These are phyloP conservation scores for Candida oleophila DNA, from an alignment of 805 yeast genomes.

Conservation along the genomic window DNA sequence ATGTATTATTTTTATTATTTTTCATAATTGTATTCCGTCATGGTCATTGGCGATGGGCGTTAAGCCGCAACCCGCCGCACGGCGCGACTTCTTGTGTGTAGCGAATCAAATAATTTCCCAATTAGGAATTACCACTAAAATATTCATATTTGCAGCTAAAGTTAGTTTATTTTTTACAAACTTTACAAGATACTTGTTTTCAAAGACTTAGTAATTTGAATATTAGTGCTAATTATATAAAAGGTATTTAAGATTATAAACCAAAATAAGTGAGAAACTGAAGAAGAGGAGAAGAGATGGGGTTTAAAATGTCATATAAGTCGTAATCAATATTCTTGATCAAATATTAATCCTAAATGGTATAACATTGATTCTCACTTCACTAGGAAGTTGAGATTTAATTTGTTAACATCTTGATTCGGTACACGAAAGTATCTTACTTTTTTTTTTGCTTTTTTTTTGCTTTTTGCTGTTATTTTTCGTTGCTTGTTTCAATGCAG, in stretches of 20 bases:
- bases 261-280: neutral
- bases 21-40: too few relatives aligned
- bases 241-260: constrained; percentile 1
- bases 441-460: too few relatives aligned
- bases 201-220: neutral
- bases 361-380: neutral
- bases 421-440: neutral
- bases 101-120: neutral
- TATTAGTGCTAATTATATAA: constrained; percentile 1
- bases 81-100: too few relatives aligned
- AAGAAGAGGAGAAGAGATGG: neutral
- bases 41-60: too few relatives aligned
- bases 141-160: neutral
- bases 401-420: neutral
- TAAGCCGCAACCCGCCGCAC: too few relatives aligned
- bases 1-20: too few relatives aligned
- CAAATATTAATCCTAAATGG: neutral
- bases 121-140: neutral
- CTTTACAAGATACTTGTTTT: neutral
- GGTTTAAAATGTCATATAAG: too few relatives aligned
- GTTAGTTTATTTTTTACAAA: too few relatives aligned
- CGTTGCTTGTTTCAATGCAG: too few relatives aligned
- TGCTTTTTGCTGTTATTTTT: too few relatives aligned
- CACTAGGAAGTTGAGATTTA: neutral
- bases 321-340: too few relatives aligned